A percentile compares a stretch with the other conserved stretches of the same genome.
Evolutionary conservation across 257 asterid species (phyloP).

Genomic region (Capsicum rhomboideum): DNA sequence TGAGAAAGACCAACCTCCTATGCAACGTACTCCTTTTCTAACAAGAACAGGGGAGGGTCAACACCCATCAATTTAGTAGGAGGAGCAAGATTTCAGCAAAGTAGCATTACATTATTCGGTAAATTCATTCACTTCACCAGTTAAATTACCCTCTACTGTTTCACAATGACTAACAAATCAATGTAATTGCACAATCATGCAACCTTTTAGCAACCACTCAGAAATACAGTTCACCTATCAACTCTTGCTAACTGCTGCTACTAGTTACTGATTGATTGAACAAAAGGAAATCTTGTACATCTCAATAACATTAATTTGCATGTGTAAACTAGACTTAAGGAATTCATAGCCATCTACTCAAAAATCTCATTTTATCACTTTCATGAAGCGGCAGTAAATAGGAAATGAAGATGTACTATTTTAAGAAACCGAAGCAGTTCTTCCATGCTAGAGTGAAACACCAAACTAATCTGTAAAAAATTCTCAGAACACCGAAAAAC

Average conservation of each 20-base stretch:
- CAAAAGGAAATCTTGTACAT: not conserved
- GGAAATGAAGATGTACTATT: not conserved
- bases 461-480: not conserved
- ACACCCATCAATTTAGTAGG: not conserved
- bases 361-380: not conserved
- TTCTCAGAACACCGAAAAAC: not conserved
- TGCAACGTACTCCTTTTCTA: not conserved
- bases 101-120: not conserved
- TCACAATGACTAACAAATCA: not conserved
- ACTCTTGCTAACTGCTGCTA: not conserved
- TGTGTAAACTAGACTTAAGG: not conserved
- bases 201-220: not conserved
- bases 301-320: not conserved
- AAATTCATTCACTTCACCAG: not conserved
- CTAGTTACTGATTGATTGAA: not conserved
- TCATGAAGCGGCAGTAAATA: not conserved
- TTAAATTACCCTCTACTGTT: not conserved
- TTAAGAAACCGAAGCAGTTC: not conserved
- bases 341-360: not conserved
- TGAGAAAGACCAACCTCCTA: not conserved
- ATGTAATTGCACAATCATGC: not conserved
- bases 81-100: not conserved
- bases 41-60: not conserved
- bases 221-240: not conserved
- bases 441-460: not conserved